A percentile compares a stretch with the other conserved stretches of the same genome.
Conservation (phyloP, 1,139 yeast genomes). For the Geotrichum candidum region DNA sequence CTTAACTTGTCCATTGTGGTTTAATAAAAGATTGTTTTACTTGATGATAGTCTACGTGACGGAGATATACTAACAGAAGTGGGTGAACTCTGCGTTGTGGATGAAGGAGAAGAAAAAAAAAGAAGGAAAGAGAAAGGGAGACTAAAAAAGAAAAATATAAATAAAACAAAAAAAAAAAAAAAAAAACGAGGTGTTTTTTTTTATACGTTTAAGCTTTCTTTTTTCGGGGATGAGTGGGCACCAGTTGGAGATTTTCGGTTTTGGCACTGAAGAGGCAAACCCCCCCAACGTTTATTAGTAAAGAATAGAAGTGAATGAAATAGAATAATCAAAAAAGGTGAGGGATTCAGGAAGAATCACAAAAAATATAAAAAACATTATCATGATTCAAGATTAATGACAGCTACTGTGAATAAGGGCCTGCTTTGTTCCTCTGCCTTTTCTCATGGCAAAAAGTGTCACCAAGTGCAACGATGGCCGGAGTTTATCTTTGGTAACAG, state of each 20-base stretch:
- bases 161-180: neutral
- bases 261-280: neutral
- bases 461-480: neutral
- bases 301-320: neutral
- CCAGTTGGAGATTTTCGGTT: neutral
- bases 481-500: neutral
- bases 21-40: neutral
- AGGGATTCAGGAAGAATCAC: too few species aligned
- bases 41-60: neutral
- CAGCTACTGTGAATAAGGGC: neutral
- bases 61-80: neutral
- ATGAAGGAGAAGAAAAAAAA: neutral
- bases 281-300: neutral
- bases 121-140: neutral
- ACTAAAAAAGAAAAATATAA: neutral
- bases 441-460: too few species aligned
- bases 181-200: constrained; percentile 1
- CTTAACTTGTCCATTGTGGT: constrained; percentile 45
- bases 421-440: neutral
- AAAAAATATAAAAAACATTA: too few species aligned
- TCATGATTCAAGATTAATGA: too few species aligned
- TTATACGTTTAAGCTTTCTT: neutral
- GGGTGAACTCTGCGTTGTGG: neutral
- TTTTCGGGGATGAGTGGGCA: neutral
- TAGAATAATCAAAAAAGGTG: neutral